phyloP scores from a whole-genome alignment of 2,329 filamentous ascomycete genomes.

The Alternaria viburni region DNA sequence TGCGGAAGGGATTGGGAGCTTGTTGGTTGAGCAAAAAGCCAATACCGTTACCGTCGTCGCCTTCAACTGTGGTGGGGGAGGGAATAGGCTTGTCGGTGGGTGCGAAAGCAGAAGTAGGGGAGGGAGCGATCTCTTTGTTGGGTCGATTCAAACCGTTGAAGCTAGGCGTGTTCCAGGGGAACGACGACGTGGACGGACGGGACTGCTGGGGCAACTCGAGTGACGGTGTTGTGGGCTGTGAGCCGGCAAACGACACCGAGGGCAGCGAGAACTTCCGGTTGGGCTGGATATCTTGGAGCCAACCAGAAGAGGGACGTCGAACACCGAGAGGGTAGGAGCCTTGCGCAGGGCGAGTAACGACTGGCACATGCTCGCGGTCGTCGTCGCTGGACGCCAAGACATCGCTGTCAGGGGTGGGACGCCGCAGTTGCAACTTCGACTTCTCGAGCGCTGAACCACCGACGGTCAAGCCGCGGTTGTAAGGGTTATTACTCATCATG shows the following conservation, averaged over 20 bases:
- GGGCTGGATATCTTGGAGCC: slow-evolving; percentile 80
- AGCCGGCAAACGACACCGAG: slow-evolving; percentile 71
- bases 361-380: slow-evolving; percentile 68
- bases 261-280: slow-evolving; percentile 77
- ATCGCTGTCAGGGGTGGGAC: slow-evolving; percentile 92
- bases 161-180: slow-evolving; percentile 52
- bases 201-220: slow-evolving; percentile 62
- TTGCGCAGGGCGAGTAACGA: slow-evolving; percentile 27
- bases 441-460: slow-evolving; percentile 63
- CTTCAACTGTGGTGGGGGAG: slow-evolving; percentile 46
- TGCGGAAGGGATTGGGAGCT: slow-evolving; percentile 87
- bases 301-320: slow-evolving; percentile 55
- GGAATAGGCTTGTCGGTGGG: slow-evolving; percentile 30
- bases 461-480: slow-evolving; percentile 39
- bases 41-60: slow-evolving; percentile 58
- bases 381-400: slow-evolving; percentile 94
- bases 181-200: slow-evolving; percentile 50
- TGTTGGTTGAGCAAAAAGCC: slow-evolving; percentile 42
- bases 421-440: slow-evolving; percentile 70
- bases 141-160: slow-evolving; percentile 36
- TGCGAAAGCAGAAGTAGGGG: slow-evolving; percentile 39
- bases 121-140: slow-evolving; percentile 42
- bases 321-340: slow-evolving; percentile 28
- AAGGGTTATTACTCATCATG: slow-evolving; percentile 36
- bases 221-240: slow-evolving; percentile 81